Evolutionary conservation across 2,329 filamentous ascomycete genomes (phyloP).

Genomic region (Fusarium sp.): DNA sequence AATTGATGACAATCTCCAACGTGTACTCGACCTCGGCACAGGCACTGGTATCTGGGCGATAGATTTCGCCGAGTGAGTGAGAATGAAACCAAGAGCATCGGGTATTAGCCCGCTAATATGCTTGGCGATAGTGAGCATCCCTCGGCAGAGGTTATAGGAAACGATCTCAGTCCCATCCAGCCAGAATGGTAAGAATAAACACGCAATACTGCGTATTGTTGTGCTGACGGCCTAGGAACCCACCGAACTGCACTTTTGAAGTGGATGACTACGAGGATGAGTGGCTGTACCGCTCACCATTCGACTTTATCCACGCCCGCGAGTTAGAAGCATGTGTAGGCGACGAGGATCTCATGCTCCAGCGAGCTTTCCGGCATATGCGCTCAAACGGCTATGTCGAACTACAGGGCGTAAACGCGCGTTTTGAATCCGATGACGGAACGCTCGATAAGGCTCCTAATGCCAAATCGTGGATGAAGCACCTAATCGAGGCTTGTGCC

Average conservation of each 20-base stretch:
- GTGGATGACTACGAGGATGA: conserved; percentile 22
- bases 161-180: conserved; percentile 25
- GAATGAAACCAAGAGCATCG: not conserved
- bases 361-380: not conserved
- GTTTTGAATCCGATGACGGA: conserved; percentile 6
- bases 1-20: not conserved
- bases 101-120: not conserved
- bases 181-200: conserved; percentile 4
- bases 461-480: conserved; percentile 3
- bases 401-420: not conserved
- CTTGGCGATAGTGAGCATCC: conserved; percentile 7
- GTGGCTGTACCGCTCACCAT: conserved; percentile 6
- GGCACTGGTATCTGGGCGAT: conserved; percentile 27
- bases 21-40: conserved; percentile 27
- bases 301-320: conserved; percentile 19
- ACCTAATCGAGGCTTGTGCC: not conserved
- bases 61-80: conserved; percentile 25
- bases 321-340: conserved; percentile 16
- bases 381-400: conserved; percentile 6
- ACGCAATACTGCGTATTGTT: accelerated
- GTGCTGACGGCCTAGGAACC: not conserved
- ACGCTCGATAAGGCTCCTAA: conserved; percentile 1
- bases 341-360: not conserved
- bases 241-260: conserved; percentile 21
- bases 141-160: conserved; percentile 12